Base-by-base conservation (phyloP, 192 early-diverging fungal species). In the Pecoramyces ruminantium region DNA sequence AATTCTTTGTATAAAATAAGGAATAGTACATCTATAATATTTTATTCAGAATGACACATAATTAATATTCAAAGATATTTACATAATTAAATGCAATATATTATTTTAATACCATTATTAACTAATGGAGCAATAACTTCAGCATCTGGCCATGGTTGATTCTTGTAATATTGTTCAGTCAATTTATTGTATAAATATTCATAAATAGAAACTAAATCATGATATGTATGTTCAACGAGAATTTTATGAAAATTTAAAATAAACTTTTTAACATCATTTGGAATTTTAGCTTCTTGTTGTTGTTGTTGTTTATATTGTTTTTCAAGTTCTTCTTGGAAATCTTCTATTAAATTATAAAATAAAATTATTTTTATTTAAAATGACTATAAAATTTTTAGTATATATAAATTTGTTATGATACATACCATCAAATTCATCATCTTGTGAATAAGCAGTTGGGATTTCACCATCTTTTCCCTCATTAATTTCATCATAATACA, bases 1-100 rank as follows among this genome's bases (percentile, higher is more conserved):
- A 98, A 86, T 86, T 98, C 97, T 81, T 94, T 92, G 89, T 98
- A 98, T 79, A 98, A 88, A 40, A 94, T 96, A 84, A 96, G 86
- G 83, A 98, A 97, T 40, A 97, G 88, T 78, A 88, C 88, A 86
- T 94, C 93, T 93, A 83, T n/a, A n/a, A n/a, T n/a, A n/a, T n/a
- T n/a, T n/a, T n/a, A n/a, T n/a, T n/a, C n/a, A n/a, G n/a, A n/a
- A n/a, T n/a, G n/a, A n/a, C n/a, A n/a, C n/a, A n/a, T n/a, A n/a
- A n/a, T n/a, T n/a, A n/a, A n/a, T n/a, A n/a, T n/a, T n/a, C n/a
- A n/a, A n/a, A n/a, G n/a, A n/a, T n/a, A n/a, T n/a, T n/a, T n/a
- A n/a, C n/a, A n/a, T n/a, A n/a, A n/a, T n/a, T n/a, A n/a, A n/a
- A n/a, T n/a, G n/a, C n/a, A n/a, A n/a, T n/a, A n/a, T n/a, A n/a